phyloP scores from a whole-genome alignment of 75 land plant genomes.

The Chamaecyparis obtusa region DNA sequence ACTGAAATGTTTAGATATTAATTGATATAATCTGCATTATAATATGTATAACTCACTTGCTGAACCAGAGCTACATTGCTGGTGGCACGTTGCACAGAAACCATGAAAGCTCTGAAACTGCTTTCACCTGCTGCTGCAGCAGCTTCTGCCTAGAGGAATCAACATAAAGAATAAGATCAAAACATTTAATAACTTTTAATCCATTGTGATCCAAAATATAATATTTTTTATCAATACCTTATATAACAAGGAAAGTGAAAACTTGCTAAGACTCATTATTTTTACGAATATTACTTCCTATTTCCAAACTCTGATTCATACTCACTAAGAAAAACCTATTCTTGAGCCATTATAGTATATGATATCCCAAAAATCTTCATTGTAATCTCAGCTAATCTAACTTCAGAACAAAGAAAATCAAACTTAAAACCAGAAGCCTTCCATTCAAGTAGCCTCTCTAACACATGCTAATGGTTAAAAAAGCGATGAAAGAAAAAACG shows the following conservation, averaged over 20 bases:
- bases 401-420: not conserved
- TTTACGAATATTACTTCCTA: not conserved
- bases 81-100: constrained; percentile 93
- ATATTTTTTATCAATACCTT: not conserved
- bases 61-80: constrained; percentile 97
- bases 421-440: not conserved
- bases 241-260: not conserved
- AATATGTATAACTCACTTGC: constrained; percentile 52
- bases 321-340: not conserved
- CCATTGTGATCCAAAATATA: not conserved
- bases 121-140: constrained; percentile 99
- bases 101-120: constrained; percentile 94
- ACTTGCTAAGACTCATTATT: not conserved
- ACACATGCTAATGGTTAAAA: not conserved
- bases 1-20: not conserved
- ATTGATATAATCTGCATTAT: not conserved
- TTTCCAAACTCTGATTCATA: not conserved
- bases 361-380: not conserved
- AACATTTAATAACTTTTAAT: not conserved
- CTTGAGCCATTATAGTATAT: not conserved
- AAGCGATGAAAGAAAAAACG: not conserved
- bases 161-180: constrained; percentile 6
- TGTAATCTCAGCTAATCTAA: not conserved
- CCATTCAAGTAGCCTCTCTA: not conserved
- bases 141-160: constrained; percentile 84